phyloP scores from a whole-genome alignment of 176 grass and related monocot species.

The Avena sativa region DNA sequence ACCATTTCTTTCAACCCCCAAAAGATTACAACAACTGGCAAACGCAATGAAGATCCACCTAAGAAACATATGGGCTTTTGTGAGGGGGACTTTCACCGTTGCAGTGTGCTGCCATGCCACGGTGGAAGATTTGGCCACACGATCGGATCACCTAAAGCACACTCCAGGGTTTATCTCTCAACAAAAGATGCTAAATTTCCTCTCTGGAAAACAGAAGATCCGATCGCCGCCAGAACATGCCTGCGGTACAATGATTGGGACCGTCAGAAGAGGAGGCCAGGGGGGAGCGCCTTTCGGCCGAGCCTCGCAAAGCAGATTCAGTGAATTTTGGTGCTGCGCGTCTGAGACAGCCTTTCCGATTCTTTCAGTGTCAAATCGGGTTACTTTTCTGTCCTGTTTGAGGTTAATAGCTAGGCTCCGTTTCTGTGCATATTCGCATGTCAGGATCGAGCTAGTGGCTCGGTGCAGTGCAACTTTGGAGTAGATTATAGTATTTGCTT shows the following conservation, averaged over 20 bases:
- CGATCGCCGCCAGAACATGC: not conserved
- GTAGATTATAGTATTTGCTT: not conserved
- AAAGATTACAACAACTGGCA: too few species aligned
- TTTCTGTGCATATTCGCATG: not conserved
- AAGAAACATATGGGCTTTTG: too few species aligned
- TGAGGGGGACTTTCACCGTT: too few species aligned
- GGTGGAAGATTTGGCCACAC: not conserved
- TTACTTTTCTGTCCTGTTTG: not conserved
- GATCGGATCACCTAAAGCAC: not conserved
- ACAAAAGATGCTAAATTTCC: not conserved
- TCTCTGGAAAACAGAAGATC: not conserved
- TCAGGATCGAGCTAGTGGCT: not conserved
- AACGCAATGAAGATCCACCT: too few species aligned
- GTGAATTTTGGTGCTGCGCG: not conserved
- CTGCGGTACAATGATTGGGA: conserved; percentile 41
- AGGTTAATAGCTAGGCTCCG: not conserved
- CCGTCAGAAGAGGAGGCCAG: not conserved
- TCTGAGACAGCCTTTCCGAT: not conserved
- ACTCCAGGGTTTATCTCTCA: not conserved
- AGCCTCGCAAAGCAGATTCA: conserved; percentile 18
- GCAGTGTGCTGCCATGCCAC: not conserved
- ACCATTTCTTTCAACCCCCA: too few species aligned
- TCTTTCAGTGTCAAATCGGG: not conserved
- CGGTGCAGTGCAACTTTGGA: not conserved
- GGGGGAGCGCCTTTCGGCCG: not conserved